Base-by-base conservation (phyloP, 495 filamentous ascomycete species). In the Xylaria cubensis region DNA sequence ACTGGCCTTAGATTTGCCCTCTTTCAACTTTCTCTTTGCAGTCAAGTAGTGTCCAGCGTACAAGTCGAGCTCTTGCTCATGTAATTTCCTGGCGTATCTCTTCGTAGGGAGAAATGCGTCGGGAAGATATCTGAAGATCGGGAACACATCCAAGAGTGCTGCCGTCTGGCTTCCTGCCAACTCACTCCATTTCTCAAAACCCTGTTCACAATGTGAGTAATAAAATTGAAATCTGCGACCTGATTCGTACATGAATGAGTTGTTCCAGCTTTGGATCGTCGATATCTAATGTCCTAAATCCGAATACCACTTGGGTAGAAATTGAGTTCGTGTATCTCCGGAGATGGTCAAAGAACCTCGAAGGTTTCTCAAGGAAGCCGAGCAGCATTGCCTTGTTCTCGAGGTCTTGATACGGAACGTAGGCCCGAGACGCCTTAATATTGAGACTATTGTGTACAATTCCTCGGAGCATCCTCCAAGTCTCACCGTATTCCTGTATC, bases 301-400 rank as follows among this genome's bases (percentile, higher is more conserved):
- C 87, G 69, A 85, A 90, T 8, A 87, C 80, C 85, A 89, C 88
- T 32, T 82, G 85, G 9, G 87, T 89, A 5, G 86, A 86, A n/a
- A 89, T 77, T 6, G 87, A 81, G 70, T 85, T 86, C 24, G 86
- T 82, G 75, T 87, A 90, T 55, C 87, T 82, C 13, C 86, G 82
- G 19, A 79, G 67, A 56, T 79, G 77, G 5, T 73, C 53, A 50
- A 75, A 59, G 51, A 76, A 74, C 0, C 42, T 39, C 36, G 58
- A 13, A 15, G 77, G 74, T 12, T 72, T 15, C 4, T 79, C 75
- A 48, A 80, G 71, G 42, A 80, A 59, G 1, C 53, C 75, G 26
- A 74, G n/a, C 46, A 80, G 72, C 75, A 80, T 77, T 4, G 71
- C 70, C 58, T 74, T 76, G 53, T 59, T 74, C 26, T 78, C 76